These are phyloP conservation scores for Sarocladiaceae sp. DNA, from an alignment of 2,329 filamentous ascomycete genomes.

Conservation along the genomic window DNA sequence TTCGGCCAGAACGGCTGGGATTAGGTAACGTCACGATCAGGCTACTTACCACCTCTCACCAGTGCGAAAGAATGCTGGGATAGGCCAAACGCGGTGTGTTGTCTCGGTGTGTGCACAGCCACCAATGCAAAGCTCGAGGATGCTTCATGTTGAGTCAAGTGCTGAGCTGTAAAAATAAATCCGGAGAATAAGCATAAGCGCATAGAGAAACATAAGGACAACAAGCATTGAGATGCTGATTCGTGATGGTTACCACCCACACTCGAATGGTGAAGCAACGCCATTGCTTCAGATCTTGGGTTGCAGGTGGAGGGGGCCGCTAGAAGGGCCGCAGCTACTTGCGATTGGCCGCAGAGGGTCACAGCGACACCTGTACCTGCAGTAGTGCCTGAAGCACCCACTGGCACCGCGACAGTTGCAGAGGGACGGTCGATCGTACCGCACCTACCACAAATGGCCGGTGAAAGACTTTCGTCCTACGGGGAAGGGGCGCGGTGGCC, in stretches of 20 bases:
- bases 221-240: background rate
- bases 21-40: background rate
- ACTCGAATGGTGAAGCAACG: conserved; percentile 4
- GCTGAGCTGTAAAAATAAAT: background rate
- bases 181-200: background rate
- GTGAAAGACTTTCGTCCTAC: background rate
- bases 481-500: background rate
- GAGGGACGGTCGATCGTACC: background rate
- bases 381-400: background rate
- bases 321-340: background rate
- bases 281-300: conserved; percentile 8
- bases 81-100: background rate
- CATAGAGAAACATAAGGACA: background rate
- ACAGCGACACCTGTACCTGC: background rate
- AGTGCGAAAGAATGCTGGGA: background rate
- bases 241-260: background rate
- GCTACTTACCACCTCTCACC: background rate
- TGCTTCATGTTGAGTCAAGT: conserved; percentile 2
- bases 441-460: too few species aligned
- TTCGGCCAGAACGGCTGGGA: background rate
- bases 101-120: conserved; percentile 7
- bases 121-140: background rate
- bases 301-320: background rate
- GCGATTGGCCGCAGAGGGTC: conserved; percentile 1
- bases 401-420: background rate